These are phyloP conservation scores for Fusarium nematophilum DNA, from an alignment of 2,329 filamentous ascomycete species.

Conservation along the genomic window DNA sequence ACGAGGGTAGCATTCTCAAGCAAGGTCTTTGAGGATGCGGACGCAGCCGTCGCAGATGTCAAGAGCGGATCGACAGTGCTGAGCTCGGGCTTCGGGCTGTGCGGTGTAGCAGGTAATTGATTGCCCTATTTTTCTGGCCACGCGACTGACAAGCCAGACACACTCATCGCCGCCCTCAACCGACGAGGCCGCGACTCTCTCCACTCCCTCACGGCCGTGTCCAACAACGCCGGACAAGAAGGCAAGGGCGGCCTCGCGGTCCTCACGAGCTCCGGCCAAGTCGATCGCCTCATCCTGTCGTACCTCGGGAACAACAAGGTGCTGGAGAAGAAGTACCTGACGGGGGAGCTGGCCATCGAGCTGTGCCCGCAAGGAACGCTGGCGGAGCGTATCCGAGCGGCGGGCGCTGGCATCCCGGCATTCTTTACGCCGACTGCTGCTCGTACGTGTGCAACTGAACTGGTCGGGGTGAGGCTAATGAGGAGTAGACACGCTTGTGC, in stretches of 20 bases:
- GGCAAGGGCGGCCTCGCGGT: slow-evolving; percentile 75
- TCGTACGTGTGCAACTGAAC: slow-evolving; percentile 54
- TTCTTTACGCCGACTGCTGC: slow-evolving; percentile 84
- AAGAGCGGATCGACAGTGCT: slow-evolving; percentile 77
- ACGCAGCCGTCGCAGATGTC: slow-evolving; percentile 77
- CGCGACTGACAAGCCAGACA: slow-evolving; percentile 61
- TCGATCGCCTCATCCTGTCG: slow-evolving; percentile 78
- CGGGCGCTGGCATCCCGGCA: slow-evolving; percentile 80
- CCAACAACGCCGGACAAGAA: slow-evolving; percentile 82
- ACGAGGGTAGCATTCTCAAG: slow-evolving; percentile 23
- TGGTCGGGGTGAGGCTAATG: slow-evolving; percentile 18
- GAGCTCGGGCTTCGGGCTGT: slow-evolving; percentile 85
- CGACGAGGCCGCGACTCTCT: slow-evolving; percentile 69
- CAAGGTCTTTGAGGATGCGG: slow-evolving; percentile 66
- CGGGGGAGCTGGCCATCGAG: slow-evolving; percentile 79
- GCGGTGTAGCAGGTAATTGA: slow-evolving; percentile 73
- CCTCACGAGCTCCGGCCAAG: slow-evolving; percentile 75
- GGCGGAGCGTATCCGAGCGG: slow-evolving; percentile 77
- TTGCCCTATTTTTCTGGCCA: not conserved
- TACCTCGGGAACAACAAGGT: slow-evolving; percentile 83
- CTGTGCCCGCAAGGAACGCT: slow-evolving; percentile 81
- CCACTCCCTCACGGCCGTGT: slow-evolving; percentile 78
- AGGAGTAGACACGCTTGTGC: slow-evolving; percentile 68
- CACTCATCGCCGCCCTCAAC: slow-evolving; percentile 76
- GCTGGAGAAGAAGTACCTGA: slow-evolving; percentile 79